phyloP scores from a whole-genome alignment of 345 rosid species.

The Salix dunnii region DNA sequence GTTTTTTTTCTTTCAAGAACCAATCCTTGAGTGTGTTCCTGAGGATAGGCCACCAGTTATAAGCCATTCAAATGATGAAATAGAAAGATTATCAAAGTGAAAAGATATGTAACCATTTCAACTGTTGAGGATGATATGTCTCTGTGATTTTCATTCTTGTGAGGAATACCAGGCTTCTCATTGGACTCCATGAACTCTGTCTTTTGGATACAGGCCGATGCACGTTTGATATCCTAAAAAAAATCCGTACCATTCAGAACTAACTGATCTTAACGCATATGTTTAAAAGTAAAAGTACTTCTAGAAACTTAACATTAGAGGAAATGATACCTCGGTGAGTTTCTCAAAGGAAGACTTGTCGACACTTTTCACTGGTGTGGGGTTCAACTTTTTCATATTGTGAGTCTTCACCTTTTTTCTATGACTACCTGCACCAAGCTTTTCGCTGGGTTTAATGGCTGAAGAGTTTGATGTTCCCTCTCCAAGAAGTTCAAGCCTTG shows the following conservation, averaged over 20 bases:
- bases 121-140: constrained; percentile 27
- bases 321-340: constrained; percentile 48
- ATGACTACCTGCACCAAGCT: constrained; percentile 37
- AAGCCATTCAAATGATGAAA: constrained; percentile 29
- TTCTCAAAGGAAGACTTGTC: constrained; percentile 25
- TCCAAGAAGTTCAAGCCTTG: constrained; percentile 74
- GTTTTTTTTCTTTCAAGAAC: constrained; percentile 47
- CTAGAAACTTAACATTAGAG: constrained; percentile 5
- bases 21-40: constrained; percentile 55
- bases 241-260: constrained; percentile 11
- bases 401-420: constrained; percentile 56
- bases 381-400: constrained; percentile 42
- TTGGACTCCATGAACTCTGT: constrained; percentile 36
- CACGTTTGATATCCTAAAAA: constrained; percentile 37
- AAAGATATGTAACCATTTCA: constrained; percentile 40
- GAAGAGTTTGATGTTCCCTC: constrained; percentile 45
- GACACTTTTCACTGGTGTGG: constrained; percentile 26
- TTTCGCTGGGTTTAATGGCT: constrained; percentile 55
- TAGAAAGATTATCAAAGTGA: constrained; percentile 21
- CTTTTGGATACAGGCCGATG: constrained; percentile 20
- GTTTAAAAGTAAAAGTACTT: constrained; percentile 1
- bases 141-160: constrained; percentile 32
- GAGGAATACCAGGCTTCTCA: constrained; percentile 31
- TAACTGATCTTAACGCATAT: background rate
- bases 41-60: constrained; percentile 53